A percentile compares a stretch with the other conserved stretches of the same genome.
phyloP scores from a whole-genome alignment of 108 stramenopile species.

The Cyclotella atomus region DNA sequence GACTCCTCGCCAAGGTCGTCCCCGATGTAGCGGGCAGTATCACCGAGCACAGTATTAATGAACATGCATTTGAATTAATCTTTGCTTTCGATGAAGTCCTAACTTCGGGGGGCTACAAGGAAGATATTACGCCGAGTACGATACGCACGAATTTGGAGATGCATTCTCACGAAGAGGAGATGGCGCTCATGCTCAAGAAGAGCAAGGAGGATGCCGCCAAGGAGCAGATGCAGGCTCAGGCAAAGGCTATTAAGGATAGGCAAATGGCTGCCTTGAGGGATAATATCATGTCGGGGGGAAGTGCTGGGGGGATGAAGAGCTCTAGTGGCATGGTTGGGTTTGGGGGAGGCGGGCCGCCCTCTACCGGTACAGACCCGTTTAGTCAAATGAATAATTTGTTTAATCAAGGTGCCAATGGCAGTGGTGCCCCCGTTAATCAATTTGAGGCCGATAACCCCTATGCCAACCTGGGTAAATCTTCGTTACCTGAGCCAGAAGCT shows the following conservation, averaged over 20 bases:
- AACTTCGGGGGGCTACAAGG: conserved; percentile 97
- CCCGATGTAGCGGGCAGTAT: conserved; percentile 95
- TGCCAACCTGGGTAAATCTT: conserved; percentile 50
- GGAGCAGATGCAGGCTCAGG: conserved; percentile 88
- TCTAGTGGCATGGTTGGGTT: conserved; percentile 66
- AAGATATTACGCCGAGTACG: conserved; percentile 86
- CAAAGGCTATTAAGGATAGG: conserved; percentile 88
- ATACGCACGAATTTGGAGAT: conserved; percentile 96
- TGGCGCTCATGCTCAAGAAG: conserved; percentile 90
- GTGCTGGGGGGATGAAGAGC: conserved; percentile 49
- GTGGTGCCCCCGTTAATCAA: conserved; percentile 49
- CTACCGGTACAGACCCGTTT: conserved; percentile 55
- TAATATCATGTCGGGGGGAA: conserved; percentile 55
- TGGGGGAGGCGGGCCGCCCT: conserved; percentile 55
- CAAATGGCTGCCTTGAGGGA: conserved; percentile 82
- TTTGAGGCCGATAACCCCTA: conserved; percentile 50
- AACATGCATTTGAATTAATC: conserved; percentile 96
- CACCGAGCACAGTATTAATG: conserved; percentile 90
- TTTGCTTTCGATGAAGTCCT: conserved; percentile 99
- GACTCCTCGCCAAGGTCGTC: conserved; percentile 97
- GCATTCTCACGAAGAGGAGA: conserved; percentile 99
- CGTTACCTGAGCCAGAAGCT: conserved; percentile 58
- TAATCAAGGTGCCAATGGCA: conserved; percentile 14
- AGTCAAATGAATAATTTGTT: conserved; percentile 48
- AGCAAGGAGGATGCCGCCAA: conserved; percentile 90